Evolutionary conservation across 441 rosid genomes (phyloP).

Genomic region (Euphorbia corollata): DNA sequence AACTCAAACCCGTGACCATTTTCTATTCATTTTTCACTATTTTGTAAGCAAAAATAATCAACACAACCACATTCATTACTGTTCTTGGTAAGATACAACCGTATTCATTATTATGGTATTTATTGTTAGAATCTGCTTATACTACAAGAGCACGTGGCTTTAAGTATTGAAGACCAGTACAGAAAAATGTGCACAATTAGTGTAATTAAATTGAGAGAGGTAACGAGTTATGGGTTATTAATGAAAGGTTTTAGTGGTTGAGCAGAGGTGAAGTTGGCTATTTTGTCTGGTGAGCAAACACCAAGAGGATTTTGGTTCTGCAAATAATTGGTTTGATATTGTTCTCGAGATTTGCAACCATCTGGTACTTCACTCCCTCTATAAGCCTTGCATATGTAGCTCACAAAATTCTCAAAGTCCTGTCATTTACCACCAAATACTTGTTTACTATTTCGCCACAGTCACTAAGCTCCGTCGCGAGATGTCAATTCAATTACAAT

Average conservation of each 20-base stretch:
- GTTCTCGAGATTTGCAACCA: conserved; percentile 32
- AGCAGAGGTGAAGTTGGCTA: conserved; percentile 9
- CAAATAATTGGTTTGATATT: conserved; percentile 3
- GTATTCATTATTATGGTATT: too few species aligned
- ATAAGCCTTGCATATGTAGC: conserved; percentile 38
- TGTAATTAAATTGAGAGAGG: neutral
- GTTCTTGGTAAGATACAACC: neutral
- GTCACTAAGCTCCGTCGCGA: too few species aligned
- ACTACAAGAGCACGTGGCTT: neutral
- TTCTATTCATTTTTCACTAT: neutral
- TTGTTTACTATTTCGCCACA: too few species aligned
- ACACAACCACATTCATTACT: neutral
- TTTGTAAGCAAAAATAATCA: neutral
- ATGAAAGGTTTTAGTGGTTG: neutral
- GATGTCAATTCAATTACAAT: too few species aligned
- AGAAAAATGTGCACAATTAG: neutral
- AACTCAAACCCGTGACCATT: neutral
- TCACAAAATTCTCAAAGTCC: conserved; percentile 36
- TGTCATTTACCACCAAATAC: conserved; percentile 9
- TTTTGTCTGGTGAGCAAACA: conserved; percentile 24
- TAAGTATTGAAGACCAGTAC: neutral
- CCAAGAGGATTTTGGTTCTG: conserved; percentile 8
- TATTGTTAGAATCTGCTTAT: neutral
- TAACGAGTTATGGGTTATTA: conserved; percentile 1
- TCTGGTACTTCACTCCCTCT: conserved; percentile 26